Base-by-base conservation (phyloP, 805 yeast genomes). In the Pichia exigua region DNA sequence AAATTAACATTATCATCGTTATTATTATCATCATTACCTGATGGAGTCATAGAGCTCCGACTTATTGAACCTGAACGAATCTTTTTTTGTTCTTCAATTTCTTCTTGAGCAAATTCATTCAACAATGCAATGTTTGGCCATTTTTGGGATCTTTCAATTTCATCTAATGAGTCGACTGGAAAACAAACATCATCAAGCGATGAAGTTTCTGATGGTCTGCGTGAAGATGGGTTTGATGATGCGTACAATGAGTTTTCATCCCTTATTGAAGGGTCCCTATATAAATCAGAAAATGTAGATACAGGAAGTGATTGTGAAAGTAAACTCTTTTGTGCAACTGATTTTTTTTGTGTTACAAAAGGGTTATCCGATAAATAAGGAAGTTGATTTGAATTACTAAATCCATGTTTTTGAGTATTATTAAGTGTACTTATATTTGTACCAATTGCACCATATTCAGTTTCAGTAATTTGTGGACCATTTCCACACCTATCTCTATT, bases 141-240 rank as follows among this genome's bases (percentile, higher is more conserved):
- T 55, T 69, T 72, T 26, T 61, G 60, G 18, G 44, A 41, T n/a
- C 42, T 45, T 4, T 51, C 45, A 5, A 43, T 28, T 39, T 65
- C 72, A 45, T 64, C 65, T 9, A 63, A 48, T 45, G 78, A 79
- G 56, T 84, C 90, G 40, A 90, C 73, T 0, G 96, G 96, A 65
- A 89, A 81, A 62, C 97, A 92, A 26, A 92, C 99, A 67, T 92
- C 99, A 63, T 85, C 91, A 53, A 92, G 69, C 1, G 96, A 87
- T 0, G 95, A 83, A 41, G 81, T 78, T 49, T 78, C 81, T 39
- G 83, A 75, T 41, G 79, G 71, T 53, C 85, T 73, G 46, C 85
- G 76, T 22, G 83, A 76, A 3, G 81, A 72, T 6, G 89, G 88
- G 59, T 82, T 81, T n/a, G 87, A 82, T 17, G 69, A 64, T 2